Evolutionary conservation across 768 basidiomycete genomes (phyloP), one percentile per base, ranked within the genome.

Genomic region (Agaricus subrufescens): DNA sequence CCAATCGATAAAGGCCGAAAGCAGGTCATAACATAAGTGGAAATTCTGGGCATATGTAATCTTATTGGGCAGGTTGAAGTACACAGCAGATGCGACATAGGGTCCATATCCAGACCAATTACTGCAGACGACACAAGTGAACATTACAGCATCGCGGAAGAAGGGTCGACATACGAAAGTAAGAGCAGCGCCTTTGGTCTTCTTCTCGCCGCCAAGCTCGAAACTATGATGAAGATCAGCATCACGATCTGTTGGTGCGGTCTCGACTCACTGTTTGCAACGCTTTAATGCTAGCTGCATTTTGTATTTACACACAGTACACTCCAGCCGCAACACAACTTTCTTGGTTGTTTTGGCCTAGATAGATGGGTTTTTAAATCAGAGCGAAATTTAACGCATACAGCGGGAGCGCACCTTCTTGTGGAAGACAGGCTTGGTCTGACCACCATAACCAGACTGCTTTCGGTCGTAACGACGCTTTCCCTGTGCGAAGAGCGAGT

Each of bases 391-490:
- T 3, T 11, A 19, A 15, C 3, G 38, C 12, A 47, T 3, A 25
- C 19, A 14, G 25, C 3, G 12, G 4, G 9, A 46, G 70, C 77
- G 66, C 62, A 86, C 94, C 88, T 97, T 98, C 84, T 99, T 99
- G 91, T 99, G 97, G 89, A 99, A 99, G 76, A 99, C 95, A 59
- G 96, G 96, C 81, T 99, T 99, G 58, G 96, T 99, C 83, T 99
- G 96, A 78, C 96, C 96, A 89, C 96, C 96, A 79, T 98, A 98
- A 76, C 96, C 91, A 62, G 88, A 89, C 75, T 91, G 94, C 85
- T 97, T 96, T 69, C 96, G 89, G 81, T 98, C 97, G 79, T 99
- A 98, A 80, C 97, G 94, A 68, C 97, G 91, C 87, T 99, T 98
- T 79, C 97, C 97, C 79, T 99, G 96, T 51, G 92, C 97, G 71